Evolutionary conservation across 73 alveolate genomes (phyloP).

Genomic region (Paramecium sexaurelia): DNA sequence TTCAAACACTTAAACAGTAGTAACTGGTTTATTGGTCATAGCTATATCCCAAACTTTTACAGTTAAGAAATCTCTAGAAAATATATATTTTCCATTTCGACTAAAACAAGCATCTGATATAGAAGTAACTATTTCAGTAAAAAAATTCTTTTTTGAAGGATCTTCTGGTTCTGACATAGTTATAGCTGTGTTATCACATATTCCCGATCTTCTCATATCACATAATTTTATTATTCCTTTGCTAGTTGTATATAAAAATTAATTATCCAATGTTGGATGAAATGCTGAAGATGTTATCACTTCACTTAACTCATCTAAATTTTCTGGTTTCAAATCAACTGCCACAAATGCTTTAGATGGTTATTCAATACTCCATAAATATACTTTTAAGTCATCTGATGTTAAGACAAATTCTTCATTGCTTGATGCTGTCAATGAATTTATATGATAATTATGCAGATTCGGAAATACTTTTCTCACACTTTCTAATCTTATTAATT

Average conservation of each 20-base stretch:
- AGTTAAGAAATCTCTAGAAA: constrained; percentile 80
- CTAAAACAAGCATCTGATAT: constrained; percentile 77
- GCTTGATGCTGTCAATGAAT: constrained; percentile 65
- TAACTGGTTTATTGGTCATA: constrained; percentile 73
- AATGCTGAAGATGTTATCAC: constrained; percentile 82
- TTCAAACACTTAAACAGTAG: constrained; percentile 73
- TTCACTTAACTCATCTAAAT: constrained; percentile 80
- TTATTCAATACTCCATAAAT: constrained; percentile 67
- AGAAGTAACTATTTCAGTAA: constrained; percentile 82
- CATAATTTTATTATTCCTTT: constrained; percentile 78
- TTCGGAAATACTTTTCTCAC: constrained; percentile 66
- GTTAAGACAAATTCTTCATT: constrained; percentile 67
- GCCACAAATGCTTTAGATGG: constrained; percentile 71
- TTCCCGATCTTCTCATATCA: constrained; percentile 76
- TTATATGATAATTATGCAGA: constrained; percentile 66
- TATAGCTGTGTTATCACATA: constrained; percentile 75
- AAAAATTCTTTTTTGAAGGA: constrained; percentile 82
- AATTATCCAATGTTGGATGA: constrained; percentile 72
- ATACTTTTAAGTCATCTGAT: constrained; percentile 67
- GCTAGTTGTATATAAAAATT: constrained; percentile 74
- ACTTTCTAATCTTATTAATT: not conserved
- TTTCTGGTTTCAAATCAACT: constrained; percentile 82
- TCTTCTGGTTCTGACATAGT: constrained; percentile 76
- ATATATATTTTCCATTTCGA: constrained; percentile 71
- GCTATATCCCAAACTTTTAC: constrained; percentile 84